Evolutionary conservation across 2,329 filamentous ascomycete genomes (phyloP).

Genomic region (Biscogniauxia sp.): DNA sequence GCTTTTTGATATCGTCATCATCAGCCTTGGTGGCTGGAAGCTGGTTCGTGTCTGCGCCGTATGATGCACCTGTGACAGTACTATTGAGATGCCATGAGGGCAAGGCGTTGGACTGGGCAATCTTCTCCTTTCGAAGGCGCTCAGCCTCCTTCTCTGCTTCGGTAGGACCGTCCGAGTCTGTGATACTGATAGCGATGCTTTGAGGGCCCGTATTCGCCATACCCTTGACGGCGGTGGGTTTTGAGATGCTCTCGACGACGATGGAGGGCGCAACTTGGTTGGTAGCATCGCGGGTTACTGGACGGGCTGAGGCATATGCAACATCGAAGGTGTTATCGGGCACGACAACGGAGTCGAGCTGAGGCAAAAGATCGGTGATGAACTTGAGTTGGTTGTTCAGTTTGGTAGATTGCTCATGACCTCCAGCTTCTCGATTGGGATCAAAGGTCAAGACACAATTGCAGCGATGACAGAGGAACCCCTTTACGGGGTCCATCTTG

Average conservation of each 20-base stretch:
- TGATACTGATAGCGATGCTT: conserved; percentile 68
- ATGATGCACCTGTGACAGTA: conserved; percentile 65
- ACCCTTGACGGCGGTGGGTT: conserved; percentile 68
- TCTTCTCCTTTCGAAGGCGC: conserved; percentile 61
- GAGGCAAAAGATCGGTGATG: conserved; percentile 71
- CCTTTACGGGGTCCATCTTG: conserved; percentile 58
- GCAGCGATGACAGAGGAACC: conserved; percentile 85
- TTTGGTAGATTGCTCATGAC: conserved; percentile 69
- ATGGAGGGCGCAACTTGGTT: conserved; percentile 63
- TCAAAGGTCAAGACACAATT: conserved; percentile 61
- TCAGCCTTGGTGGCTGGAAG: conserved; percentile 38
- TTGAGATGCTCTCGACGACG: conserved; percentile 51
- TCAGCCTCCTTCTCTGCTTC: conserved; percentile 67
- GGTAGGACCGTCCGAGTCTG: conserved; percentile 61
- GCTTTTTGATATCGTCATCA: conserved; percentile 48
- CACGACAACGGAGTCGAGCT: conserved; percentile 72
- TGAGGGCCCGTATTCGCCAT: conserved; percentile 64
- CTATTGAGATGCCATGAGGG: conserved; percentile 71
- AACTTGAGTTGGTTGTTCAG: conserved; percentile 79
- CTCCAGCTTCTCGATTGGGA: conserved; percentile 65
- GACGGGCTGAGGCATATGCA: conserved; percentile 60
- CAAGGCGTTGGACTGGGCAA: conserved; percentile 66
- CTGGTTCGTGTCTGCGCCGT: conserved; percentile 35
- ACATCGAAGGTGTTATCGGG: conserved; percentile 73
- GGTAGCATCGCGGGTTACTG: conserved; percentile 64